Percentiles rank a stretch among this genome's conserved stretches.
Conservation (phyloP, 768 basidiomycete species). For the Ephemerocybe angulata region DNA sequence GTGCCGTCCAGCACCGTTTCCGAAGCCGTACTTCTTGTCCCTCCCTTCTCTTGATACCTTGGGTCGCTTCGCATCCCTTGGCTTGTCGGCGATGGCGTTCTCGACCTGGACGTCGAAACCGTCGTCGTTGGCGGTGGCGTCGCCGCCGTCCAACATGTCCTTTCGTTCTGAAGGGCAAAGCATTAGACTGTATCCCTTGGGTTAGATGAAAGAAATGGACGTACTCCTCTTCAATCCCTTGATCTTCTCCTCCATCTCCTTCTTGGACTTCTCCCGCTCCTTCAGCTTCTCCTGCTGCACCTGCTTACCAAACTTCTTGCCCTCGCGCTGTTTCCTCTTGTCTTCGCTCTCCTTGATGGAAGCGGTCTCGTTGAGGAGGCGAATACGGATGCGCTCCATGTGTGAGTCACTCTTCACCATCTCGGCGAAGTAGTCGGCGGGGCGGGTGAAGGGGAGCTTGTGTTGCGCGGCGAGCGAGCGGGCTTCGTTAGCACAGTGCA, state of each 20-base stretch:
- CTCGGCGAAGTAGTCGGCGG: conserved; percentile 93
- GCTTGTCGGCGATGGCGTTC: conserved; percentile 77
- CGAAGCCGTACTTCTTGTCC: conserved; percentile 81
- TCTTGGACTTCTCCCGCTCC: conserved; percentile 85
- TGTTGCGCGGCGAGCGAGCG: conserved; percentile 73
- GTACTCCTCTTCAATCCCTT: conserved; percentile 88
- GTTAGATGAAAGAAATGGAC: conserved; percentile 22
- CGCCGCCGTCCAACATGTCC: conserved; percentile 67
- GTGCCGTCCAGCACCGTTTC: conserved; percentile 56
- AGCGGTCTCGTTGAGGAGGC: conserved; percentile 83
- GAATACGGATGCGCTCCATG: conserved; percentile 94
- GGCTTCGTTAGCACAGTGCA: conserved; percentile 77
- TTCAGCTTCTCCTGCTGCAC: conserved; percentile 93
- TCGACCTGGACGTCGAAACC: conserved; percentile 90
- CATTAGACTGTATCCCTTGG: background rate
- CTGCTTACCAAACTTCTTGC: conserved; percentile 98
- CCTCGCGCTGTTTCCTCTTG: conserved; percentile 85
- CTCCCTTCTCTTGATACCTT: conserved; percentile 46
- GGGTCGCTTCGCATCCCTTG: conserved; percentile 42
- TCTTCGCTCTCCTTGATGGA: conserved; percentile 90
- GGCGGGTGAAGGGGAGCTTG: conserved; percentile 84
- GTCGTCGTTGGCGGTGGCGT: conserved; percentile 43
- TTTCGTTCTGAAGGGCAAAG: conserved; percentile 61
- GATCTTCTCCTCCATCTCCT: conserved; percentile 84
- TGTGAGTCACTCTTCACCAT: conserved; percentile 98